Conservation (phyloP, 1,284 basidiomycete species). For the Afroboletus lepidellus region DNA sequence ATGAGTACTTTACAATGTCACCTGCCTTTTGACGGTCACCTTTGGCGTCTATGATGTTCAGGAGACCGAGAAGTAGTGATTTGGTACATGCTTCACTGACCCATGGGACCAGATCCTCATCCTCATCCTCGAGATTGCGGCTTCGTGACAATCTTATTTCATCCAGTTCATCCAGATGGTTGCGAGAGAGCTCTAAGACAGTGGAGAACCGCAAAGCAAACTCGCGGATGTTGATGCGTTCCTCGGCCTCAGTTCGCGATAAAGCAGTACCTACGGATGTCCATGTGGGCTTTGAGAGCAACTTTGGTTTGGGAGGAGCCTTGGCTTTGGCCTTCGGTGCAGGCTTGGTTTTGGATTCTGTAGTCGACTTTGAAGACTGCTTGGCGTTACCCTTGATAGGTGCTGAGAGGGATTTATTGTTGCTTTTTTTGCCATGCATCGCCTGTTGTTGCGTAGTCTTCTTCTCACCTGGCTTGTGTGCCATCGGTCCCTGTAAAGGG, state of each 20-base stretch:
- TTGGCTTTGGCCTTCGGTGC: slow-evolving; percentile 16
- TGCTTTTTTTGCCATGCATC: slow-evolving; percentile 8
- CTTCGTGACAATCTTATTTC: slow-evolving; percentile 45
- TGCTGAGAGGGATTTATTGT: slow-evolving; percentile 15
- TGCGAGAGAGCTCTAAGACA: slow-evolving; percentile 51
- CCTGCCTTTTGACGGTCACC: slow-evolving; percentile 41
- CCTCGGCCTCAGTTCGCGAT: slow-evolving; percentile 47
- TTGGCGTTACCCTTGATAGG: slow-evolving; percentile 11
- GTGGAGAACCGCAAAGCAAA: slow-evolving; percentile 64
- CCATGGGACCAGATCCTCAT: slow-evolving; percentile 49
- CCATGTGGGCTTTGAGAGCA: slow-evolving; percentile 49
- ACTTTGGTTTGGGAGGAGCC: slow-evolving; percentile 17
- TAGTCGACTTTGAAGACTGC: slow-evolving; percentile 11
- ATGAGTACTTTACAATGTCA: slow-evolving; percentile 23
- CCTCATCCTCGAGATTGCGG: slow-evolving; percentile 39
- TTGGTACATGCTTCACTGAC: slow-evolving; percentile 63
- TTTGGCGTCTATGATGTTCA: slow-evolving; percentile 50
- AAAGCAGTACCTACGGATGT: slow-evolving; percentile 45
- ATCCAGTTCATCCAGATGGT: slow-evolving; percentile 64
- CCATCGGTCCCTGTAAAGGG: slow-evolving; percentile 30
- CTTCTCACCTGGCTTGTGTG: slow-evolving; percentile 28
- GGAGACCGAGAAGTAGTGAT: slow-evolving; percentile 55
- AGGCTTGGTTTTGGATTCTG: slow-evolving; percentile 12
- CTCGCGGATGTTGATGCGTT: slow-evolving; percentile 69
- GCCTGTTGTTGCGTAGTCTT: slow-evolving; percentile 11